These are phyloP conservation scores for Nematocida minor DNA, from an alignment of 371 early-diverging fungal species.

Conservation along the genomic window DNA sequence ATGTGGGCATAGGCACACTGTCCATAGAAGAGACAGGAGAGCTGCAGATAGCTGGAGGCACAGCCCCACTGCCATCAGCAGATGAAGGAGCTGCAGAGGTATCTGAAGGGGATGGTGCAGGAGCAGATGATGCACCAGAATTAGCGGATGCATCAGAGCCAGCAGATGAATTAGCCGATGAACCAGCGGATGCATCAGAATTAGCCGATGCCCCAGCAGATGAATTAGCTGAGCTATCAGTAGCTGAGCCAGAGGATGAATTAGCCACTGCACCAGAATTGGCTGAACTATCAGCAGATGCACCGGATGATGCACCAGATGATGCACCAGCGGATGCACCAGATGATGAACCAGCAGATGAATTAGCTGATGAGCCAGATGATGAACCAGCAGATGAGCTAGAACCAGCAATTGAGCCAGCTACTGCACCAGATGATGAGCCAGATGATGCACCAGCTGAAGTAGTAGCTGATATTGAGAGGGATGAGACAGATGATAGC, in stretches of 20 bases:
- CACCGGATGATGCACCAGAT: neutral
- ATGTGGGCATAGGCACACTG: neutral
- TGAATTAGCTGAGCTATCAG: neutral
- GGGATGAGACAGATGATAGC: neutral
- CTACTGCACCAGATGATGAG: neutral
- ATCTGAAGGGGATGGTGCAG: neutral
- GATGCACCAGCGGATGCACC: conserved; percentile 9
- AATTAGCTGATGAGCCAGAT: neutral
- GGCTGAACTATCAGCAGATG: neutral
- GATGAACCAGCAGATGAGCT: neutral
- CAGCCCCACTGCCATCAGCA: neutral
- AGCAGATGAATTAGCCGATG: conserved; percentile 5
- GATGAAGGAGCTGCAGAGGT: neutral
- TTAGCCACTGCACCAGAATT: neutral
- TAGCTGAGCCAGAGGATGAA: neutral
- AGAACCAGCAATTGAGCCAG: neutral
- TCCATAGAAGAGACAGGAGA: neutral
- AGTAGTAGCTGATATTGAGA: neutral
- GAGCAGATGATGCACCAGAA: neutral
- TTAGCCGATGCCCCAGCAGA: neutral
- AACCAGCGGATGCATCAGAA: conserved; percentile 1
- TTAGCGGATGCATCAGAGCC: neutral
- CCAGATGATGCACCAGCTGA: neutral
- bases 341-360: neutral
- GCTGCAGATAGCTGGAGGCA: neutral